Base-by-base conservation (phyloP, 495 filamentous ascomycete genomes). In the Endocarpon pusillum region DNA sequence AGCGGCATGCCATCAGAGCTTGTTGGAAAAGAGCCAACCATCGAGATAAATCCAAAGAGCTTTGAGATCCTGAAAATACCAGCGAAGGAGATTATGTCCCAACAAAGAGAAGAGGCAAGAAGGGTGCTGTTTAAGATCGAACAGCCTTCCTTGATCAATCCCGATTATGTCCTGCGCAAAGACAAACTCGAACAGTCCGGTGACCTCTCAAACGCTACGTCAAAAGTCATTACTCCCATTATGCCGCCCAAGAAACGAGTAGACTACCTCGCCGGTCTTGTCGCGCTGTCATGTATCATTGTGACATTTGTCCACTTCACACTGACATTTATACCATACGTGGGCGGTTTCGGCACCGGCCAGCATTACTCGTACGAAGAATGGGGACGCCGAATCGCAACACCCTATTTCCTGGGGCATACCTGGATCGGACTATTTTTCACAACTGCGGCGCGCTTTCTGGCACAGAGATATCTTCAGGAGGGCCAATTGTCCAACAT, bases 351-450 rank as follows among this genome's bases (percentile, higher is more conserved):
- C 3, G 47, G 47, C 11, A 40, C 44, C 4, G 42, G 39, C 10
- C 10, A 23, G 3, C 55, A 58, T 33, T 52, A 61, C 40, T 21
- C 35, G 8, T 46, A 42, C 29, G 57, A 61, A 38, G 40, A 32
- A 12, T 53, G 54, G 45, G 56, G 44, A 2, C 36, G 44, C 20
- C 46, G 50, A 23, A 51, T 45, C 17, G 40, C 58, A 17, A 42
- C 46, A 9, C 45, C 56, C 2, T 59, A 51, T 42, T 39, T 59
- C n/a, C 43, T 59, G 25, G 54, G 59, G 32, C 48, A 48, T 9
- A 47, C 54, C 31, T 59, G 51, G 49, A 42, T 61, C 17, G 56
- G 57, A 4, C 48, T 52, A 23, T 61, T 61, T 39, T 47, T 61
- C 36, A 59, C 49, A 19, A 59, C 49, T 6, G 59, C 57, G 3